Conservation (phyloP, 169 alveolate genomes). For the Eimeria praecox region DNA sequence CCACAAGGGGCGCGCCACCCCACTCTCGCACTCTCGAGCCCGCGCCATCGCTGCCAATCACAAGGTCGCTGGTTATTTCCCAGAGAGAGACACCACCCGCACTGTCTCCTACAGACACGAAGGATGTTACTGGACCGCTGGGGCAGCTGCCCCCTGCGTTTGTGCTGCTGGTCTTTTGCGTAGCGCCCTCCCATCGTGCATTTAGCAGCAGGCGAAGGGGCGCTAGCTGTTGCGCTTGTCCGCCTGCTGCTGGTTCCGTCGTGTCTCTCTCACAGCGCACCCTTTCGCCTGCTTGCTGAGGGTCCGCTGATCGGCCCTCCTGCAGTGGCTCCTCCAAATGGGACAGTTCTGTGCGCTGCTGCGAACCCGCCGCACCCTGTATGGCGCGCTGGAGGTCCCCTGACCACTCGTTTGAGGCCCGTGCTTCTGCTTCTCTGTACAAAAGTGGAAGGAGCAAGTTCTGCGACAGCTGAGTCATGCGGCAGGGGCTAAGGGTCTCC, state of each 20-base stretch:
- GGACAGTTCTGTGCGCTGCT: background rate
- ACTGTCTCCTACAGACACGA: slow-evolving; percentile 23
- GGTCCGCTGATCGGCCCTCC: background rate
- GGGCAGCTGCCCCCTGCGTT: slow-evolving; percentile 8
- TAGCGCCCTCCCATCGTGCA: slow-evolving; percentile 33
- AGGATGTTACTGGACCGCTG: background rate
- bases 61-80: slow-evolving; percentile 62
- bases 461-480: slow-evolving; percentile 90
- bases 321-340: background rate
- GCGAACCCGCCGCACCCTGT: background rate
- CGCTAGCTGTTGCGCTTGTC: background rate
- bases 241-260: background rate
- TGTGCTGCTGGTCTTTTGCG: background rate
- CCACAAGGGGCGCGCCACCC: slow-evolving; percentile 19
- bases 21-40: slow-evolving; percentile 51
- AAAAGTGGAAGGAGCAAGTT: slow-evolving; percentile 88
- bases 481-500: slow-evolving; percentile 88
- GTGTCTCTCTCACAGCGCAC: background rate
- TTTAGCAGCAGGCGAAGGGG: slow-evolving; percentile 41
- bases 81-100: background rate
- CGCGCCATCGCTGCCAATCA: slow-evolving; percentile 79
- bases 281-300: background rate
- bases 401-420: slow-evolving; percentile 22
- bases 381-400: background rate
- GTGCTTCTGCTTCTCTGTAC: slow-evolving; percentile 73